phyloP scores from a whole-genome alignment of 2,329 filamentous ascomycete genomes.

The Nigrograna mackinnonii region DNA sequence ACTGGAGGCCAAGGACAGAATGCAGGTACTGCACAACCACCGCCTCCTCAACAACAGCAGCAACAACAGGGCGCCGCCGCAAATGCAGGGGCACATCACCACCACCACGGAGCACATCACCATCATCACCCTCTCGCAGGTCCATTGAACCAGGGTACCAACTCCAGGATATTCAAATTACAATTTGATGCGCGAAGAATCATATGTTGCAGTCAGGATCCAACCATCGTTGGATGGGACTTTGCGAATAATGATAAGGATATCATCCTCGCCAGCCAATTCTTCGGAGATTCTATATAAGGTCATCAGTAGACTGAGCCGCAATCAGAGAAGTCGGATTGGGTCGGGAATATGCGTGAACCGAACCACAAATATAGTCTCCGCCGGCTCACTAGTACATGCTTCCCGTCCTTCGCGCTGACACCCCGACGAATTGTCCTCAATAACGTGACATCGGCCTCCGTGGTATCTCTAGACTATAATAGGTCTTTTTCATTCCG shows the following conservation, averaged over 20 bases:
- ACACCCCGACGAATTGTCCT: too few species aligned
- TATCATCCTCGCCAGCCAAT: slow-evolving; percentile 74
- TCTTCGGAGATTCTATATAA: slow-evolving; percentile 63
- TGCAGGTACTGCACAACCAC: too few species aligned
- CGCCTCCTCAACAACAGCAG: slow-evolving; percentile 15
- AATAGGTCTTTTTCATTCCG: too few species aligned
- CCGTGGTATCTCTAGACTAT: too few species aligned
- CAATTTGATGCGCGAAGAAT: slow-evolving; percentile 95
- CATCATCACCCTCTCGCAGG: slow-evolving; percentile 28
- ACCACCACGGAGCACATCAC: slow-evolving; percentile 32
- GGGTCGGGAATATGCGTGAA: too few species aligned
- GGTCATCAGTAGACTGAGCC: too few species aligned
- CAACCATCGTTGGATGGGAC: slow-evolving; percentile 94
- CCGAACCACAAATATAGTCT: too few species aligned
- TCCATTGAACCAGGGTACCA: slow-evolving; percentile 39
- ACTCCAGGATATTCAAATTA: slow-evolving; percentile 84
- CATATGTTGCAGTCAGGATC: slow-evolving; percentile 91
- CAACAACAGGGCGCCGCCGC: slow-evolving; percentile 16
- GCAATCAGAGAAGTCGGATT: too few species aligned
- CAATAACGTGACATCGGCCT: too few species aligned
- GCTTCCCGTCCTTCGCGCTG: too few species aligned
- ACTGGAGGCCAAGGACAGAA: slow-evolving; percentile 12
- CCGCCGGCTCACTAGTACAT: too few species aligned
- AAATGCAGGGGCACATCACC: slow-evolving; percentile 19
- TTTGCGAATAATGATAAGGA: slow-evolving; percentile 87